Evolutionary conservation across 2,329 filamentous ascomycete species (phyloP).

Genomic region (Aspergillus fumigatus): DNA sequence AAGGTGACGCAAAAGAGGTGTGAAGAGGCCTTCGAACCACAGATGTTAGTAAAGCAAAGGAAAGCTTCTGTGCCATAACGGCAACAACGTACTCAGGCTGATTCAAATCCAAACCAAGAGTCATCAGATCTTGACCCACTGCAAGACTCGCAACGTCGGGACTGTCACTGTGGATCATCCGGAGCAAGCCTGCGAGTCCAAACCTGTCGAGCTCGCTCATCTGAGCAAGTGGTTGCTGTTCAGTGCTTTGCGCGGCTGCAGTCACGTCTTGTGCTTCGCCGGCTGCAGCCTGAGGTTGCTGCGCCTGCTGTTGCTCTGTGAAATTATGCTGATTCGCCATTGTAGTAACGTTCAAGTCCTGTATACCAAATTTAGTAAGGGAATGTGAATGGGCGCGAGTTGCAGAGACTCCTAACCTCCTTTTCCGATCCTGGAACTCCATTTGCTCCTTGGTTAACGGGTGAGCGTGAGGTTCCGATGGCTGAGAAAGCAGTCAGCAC

Average conservation of each 20-base stretch:
- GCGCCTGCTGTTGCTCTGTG: constrained; percentile 33
- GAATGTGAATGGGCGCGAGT: not conserved
- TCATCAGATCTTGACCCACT: constrained; percentile 60
- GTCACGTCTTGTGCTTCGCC: constrained; percentile 34
- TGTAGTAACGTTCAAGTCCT: constrained; percentile 36
- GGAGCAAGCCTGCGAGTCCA: constrained; percentile 56
- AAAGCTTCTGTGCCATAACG: not conserved
- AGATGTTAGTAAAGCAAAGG: constrained; percentile 10
- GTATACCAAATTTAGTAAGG: constrained; percentile 9
- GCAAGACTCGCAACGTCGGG: constrained; percentile 51
- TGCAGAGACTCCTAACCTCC: constrained; percentile 23
- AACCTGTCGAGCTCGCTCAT: constrained; percentile 59
- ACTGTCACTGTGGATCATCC: constrained; percentile 53
- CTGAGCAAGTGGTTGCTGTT: constrained; percentile 45
- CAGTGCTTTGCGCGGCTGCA: constrained; percentile 28
- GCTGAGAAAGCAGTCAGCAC: constrained; percentile 22
- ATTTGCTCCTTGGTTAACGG: constrained; percentile 40
- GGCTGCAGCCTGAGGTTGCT: constrained; percentile 29
- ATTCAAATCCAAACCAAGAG: constrained; percentile 60
- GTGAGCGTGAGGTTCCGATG: constrained; percentile 38
- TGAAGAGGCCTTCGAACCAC: constrained; percentile 49
- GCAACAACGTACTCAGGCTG: constrained; percentile 50
- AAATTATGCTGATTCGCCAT: constrained; percentile 31
- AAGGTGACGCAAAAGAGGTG: constrained; percentile 60
- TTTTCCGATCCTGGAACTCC: constrained; percentile 41